Conservation (phyloP, 2,329 filamentous ascomycete species). For the Fusarium fujikuroi region DNA sequence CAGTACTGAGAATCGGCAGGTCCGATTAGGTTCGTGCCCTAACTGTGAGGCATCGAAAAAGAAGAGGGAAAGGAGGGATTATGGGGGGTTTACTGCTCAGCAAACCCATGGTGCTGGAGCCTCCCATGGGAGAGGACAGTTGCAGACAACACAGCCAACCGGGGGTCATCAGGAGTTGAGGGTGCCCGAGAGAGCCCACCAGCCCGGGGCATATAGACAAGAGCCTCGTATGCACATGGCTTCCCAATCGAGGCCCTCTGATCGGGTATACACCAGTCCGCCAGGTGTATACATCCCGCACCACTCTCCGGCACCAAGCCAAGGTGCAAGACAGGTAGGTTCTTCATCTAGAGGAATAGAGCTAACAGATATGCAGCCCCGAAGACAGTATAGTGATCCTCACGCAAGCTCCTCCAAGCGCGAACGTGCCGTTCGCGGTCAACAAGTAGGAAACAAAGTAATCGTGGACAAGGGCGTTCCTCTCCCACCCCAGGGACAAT, state of each 20-base stretch:
- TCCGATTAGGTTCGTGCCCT: not conserved
- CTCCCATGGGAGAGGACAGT: not conserved
- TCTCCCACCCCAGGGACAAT: not conserved
- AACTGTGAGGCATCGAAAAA: not conserved
- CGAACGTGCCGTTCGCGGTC: not conserved
- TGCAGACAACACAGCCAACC: not conserved
- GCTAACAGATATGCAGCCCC: slow-evolving; percentile 5
- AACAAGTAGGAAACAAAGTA: not conserved
- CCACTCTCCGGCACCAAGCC: not conserved
- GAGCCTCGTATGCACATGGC: not conserved
- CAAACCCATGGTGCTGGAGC: not conserved
- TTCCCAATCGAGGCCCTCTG: not conserved
- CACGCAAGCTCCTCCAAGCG: not conserved
- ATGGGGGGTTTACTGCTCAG: not conserved
- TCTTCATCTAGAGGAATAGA: not conserved
- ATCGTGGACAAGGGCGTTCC: not conserved
- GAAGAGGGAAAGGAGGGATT: not conserved
- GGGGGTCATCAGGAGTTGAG: not conserved
- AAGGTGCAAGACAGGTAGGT: slow-evolving; percentile 6
- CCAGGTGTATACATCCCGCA: not conserved
- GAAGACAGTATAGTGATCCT: not conserved
- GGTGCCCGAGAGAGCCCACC: not conserved
- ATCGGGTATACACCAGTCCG: not conserved
- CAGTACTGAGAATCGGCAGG: not conserved
- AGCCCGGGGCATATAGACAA: not conserved